These are phyloP conservation scores for Fusarium oxysporum DNA, from an alignment of 2,329 filamentous ascomycete genomes.

Conservation along the genomic window DNA sequence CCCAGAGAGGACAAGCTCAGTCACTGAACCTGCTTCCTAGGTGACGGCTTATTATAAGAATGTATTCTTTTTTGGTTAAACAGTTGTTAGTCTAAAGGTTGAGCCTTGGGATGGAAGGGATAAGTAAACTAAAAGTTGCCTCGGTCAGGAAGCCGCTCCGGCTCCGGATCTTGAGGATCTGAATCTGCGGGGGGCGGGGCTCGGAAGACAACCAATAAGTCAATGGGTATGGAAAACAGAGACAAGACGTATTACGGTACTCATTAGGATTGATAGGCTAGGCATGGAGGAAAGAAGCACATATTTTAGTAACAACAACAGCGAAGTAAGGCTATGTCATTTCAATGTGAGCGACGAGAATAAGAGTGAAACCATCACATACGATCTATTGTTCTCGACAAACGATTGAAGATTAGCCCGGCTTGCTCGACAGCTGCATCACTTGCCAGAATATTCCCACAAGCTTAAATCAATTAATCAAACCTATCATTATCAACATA, in stretches of 20 bases:
- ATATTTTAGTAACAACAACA: background rate
- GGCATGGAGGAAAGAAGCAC: background rate
- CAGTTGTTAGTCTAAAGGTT: background rate
- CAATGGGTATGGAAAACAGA: background rate
- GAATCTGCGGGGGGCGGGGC: slow-evolving; percentile 39
- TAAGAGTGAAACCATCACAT: background rate
- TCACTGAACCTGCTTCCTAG: slow-evolving; percentile 12
- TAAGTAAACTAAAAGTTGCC: slow-evolving; percentile 9
- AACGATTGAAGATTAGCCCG: background rate
- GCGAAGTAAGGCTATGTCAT: background rate
- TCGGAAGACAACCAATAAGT: slow-evolving; percentile 11
- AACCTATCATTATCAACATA: background rate
- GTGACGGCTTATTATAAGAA: background rate
- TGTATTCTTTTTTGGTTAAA: background rate
- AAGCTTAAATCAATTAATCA: no score
- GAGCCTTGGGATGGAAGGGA: slow-evolving; percentile 11
- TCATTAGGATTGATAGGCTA: background rate
- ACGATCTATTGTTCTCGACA: background rate
- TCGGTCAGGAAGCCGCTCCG: slow-evolving; percentile 33
- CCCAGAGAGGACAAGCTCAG: slow-evolving; percentile 15
- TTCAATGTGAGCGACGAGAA: background rate
- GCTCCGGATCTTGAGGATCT: slow-evolving; percentile 33
- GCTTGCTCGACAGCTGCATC: background rate
- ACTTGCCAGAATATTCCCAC: no score
- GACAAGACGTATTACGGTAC: background rate